Evolutionary conservation across 2,329 filamentous ascomycete species (phyloP), one percentile per base, ranked within the genome.

Genomic region (Microcyclospora pomicola): DNA sequence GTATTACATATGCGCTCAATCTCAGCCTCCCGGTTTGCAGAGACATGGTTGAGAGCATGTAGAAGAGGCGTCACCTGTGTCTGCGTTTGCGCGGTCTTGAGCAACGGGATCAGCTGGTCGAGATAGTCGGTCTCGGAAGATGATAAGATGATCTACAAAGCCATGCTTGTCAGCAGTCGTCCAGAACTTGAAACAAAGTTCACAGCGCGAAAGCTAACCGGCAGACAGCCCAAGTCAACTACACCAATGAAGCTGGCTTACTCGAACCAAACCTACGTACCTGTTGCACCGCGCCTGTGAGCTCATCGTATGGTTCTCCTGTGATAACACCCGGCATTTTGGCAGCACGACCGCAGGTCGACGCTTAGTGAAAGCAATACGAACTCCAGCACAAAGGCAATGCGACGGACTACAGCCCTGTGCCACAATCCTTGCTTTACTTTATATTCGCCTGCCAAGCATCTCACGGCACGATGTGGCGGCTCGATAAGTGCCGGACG

Each of bases 1-100:
- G 83, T 88, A 52, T 94, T 78, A 51, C 91, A 94, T 51, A 96
- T 92, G 15, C 76, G 76, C 63, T 98, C 91, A 47, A 98, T 96
- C 51, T 96, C 87, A 11, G 74, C 64, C 59, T 98, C 91, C 43
- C 87, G 80, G 34, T 91, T 83, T 49, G 80, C 78, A 27, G 87
- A 83, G 59, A 94, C 92, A 49, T 79, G 77, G 33, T 78, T 75
- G 39, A 93, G 69, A 43, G 82, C 82, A 50, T 87, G 80, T 35
- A 86, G 75, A 31, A 98, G 71, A 41, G 75, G 30, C 69, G 70
- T 6, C 79, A 58, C 50, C 35, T 53, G 82, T 72, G 55, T 82
- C 80, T 39, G 82, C 77, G 51, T 76, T 70, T 44, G 83, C 77
- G 49, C 86, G 71, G 95, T 88, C 66, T 86, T 91, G 45, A 98